Base-by-base conservation (phyloP, 2,329 filamentous ascomycete species). In the Arthrobotrys sinensis region DNA sequence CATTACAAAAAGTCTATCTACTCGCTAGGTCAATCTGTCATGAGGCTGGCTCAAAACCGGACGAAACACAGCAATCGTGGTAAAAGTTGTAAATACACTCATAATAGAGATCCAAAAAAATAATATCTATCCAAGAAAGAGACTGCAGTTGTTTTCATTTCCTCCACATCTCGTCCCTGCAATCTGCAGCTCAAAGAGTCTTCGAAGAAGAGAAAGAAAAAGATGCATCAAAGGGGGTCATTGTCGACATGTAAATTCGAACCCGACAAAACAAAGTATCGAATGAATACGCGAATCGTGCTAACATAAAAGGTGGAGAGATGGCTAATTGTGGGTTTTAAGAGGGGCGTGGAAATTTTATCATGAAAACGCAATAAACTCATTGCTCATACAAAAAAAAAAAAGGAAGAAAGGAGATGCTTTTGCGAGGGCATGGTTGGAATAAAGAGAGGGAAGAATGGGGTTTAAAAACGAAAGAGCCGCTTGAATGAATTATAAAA, bases 401-500 rank as follows among this genome's bases (percentile, higher is more conserved):
- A 57, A 21, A 38, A 24, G 19, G 19, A 57, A 24, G 19, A 66
- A 60, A 28, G 16, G 64, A 52, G 34, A 46, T 65, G 69, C 69
- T 66, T 73, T 73, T 66, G 48, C 69, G 24, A 46, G 53, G 68
- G 68, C 19, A 24, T 55, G 69, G 69, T 65, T 73, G 69, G 69
- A 40, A 53, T 38, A 48, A 34, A 14, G 38, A 67, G 46, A 24
- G 45, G 21, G 45, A 71, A 32, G 45, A 52, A 60, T 43, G 28
- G 7, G 14, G 19, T 36, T 32, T 60, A 16, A 63, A 75, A 36
- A 67, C 66, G 48, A 76, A 43, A 76, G 65, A 36, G 53, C 28
- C 72, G 65, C 72, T 76, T 21, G 55, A 70, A 76, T 40, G 43
- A 70, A 65, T 69, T 69, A 69, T 57, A 65, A 65, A 69, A 43